Base-by-base conservation (phyloP, 2,329 filamentous ascomycete species). In the Pyricularia sp. region DNA sequence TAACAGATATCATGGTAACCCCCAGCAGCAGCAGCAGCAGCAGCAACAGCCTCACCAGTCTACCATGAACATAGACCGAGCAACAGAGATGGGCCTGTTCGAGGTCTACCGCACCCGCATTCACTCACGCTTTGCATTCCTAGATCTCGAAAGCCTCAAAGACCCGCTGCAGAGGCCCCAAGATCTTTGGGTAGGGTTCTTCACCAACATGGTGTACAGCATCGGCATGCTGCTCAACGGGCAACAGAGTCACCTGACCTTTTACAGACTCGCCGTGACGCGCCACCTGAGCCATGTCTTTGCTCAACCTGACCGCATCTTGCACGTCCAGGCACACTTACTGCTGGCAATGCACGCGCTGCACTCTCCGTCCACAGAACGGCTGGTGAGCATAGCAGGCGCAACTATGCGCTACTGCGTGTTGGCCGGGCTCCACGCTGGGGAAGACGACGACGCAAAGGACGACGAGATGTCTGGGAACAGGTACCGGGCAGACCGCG, bases 361-460 rank as follows among this genome's bases (percentile, higher is more conserved):
- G 4, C 73, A 76, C 68, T 69, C 72, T 28, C 74, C 73, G 4
- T 76, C 75, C 7, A 73, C 72, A 0, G 73, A 76, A 14, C 69
- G 71, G n/a, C 73, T 77, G 55, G 69, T 77, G 17, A 72, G 74
- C 2, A 68, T 77, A 20, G 69, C 74, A 0, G 74, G 75, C 0
- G 71, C 72, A 0, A 70, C 74, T 1, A 73, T 75, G 68, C 73
- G 76, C 11, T 74, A 72, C 68, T 77, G 76, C 68, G 73, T 76
- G 42, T 72, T 74, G 69, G 67, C 71, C 4, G 74, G 75, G 66
- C 71, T 77, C 3, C 74, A 77, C 66, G 70, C 74, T 10, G 71
- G 68, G 17, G 28, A 50, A 10, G 65, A 42, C 11, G 73, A 50
- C 20, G 42, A 50, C 4, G 33, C 73, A 17, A 70, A 71, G 0